These are phyloP conservation scores for Fagus sylvatica DNA, from an alignment of 306 rosid species.

Conservation along the genomic window DNA sequence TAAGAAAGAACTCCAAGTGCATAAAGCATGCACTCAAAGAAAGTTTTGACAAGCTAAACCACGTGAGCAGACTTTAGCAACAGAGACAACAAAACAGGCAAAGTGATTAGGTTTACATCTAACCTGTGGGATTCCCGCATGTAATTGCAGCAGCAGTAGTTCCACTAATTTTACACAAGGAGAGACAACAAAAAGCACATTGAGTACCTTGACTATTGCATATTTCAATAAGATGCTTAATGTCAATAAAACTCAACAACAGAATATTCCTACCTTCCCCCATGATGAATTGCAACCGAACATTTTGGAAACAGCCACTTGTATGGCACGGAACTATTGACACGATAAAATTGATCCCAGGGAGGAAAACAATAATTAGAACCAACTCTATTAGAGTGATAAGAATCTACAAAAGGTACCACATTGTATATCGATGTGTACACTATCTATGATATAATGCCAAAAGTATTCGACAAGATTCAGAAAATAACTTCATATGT, in stretches of 20 bases:
- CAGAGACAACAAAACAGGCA: not conserved
- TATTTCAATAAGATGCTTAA: constrained; percentile 15
- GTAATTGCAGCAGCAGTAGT: constrained; percentile 80
- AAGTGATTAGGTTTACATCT: constrained; percentile 22
- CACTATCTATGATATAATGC: not conserved
- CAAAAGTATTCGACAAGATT: not conserved
- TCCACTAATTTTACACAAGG: constrained; percentile 51
- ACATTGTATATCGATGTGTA: not conserved
- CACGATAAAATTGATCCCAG: constrained; percentile 19
- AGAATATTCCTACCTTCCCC: constrained; percentile 69
- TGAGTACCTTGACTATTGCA: constrained; percentile 21
- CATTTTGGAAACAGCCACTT: constrained; percentile 71
- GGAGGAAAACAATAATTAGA: not conserved
- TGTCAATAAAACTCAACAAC: constrained; percentile 15
- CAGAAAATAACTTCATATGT: too few relatives aligned
- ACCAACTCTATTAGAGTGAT: not conserved
- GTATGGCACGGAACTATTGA: constrained; percentile 63
- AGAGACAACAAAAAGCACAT: constrained; percentile 23
- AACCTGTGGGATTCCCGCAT: constrained; percentile 83
- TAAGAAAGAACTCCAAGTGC: too few relatives aligned
- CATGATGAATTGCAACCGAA: constrained; percentile 76
- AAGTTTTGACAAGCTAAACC: too few relatives aligned
- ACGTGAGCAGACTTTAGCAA: not conserved
- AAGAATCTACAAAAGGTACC: not conserved
- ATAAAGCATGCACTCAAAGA: too few relatives aligned